Evolutionary conservation across 2,329 filamentous ascomycete species (phyloP).

Genomic region (Scytalidium sp.): DNA sequence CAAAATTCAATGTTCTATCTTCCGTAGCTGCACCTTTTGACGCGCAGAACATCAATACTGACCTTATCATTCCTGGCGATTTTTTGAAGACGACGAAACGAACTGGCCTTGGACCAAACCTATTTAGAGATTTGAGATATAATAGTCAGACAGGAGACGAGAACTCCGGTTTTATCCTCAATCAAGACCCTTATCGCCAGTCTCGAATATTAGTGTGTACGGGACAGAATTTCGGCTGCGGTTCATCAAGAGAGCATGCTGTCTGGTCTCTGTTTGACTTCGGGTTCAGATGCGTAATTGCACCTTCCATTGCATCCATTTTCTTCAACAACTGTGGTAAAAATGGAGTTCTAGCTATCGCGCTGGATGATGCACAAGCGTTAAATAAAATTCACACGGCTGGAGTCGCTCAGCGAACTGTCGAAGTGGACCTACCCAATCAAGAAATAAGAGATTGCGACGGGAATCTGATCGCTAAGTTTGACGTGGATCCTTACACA

Average conservation of each 20-base stretch:
- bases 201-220: slow-evolving; percentile 86
- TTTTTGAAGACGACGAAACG: slow-evolving; percentile 98
- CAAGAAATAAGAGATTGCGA: slow-evolving; percentile 74
- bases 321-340: slow-evolving; percentile 99
- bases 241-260: slow-evolving; percentile 84
- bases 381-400: slow-evolving; percentile 70
- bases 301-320: slow-evolving; percentile 80
- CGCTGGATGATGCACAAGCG: slow-evolving; percentile 61
- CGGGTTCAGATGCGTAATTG: slow-evolving; percentile 87
- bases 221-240: slow-evolving; percentile 89
- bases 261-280: slow-evolving; percentile 94
- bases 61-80: slow-evolving; percentile 96
- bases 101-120: slow-evolving; percentile 78
- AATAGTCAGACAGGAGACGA: slow-evolving; percentile 62
- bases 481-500: slow-evolving; percentile 86
- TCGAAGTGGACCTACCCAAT: slow-evolving; percentile 83
- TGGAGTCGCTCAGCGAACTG: slow-evolving; percentile 71
- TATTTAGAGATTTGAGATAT: slow-evolving; percentile 81
- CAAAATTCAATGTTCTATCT: slow-evolving; percentile 76
- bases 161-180: slow-evolving; percentile 78
- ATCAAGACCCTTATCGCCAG: slow-evolving; percentile 76
- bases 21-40: slow-evolving; percentile 84
- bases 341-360: slow-evolving; percentile 91
- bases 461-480: slow-evolving; percentile 69
- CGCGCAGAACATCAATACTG: slow-evolving; percentile 85